phyloP scores from a whole-genome alignment of 805 yeast species.

The Candida jianshihensis region DNA sequence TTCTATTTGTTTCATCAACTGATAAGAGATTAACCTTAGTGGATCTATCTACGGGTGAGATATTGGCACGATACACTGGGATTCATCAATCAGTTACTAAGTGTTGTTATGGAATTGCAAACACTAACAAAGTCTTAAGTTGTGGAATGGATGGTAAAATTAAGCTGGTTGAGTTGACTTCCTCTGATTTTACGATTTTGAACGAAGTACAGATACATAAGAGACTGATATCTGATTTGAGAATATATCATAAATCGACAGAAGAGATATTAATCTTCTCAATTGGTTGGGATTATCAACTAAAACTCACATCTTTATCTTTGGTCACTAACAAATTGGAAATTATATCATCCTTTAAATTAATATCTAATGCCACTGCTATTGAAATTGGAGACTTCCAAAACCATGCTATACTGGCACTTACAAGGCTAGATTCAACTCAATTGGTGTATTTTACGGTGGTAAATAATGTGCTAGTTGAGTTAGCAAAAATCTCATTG shows the following conservation, averaged over 20 bases:
- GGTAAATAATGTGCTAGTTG: constrained; percentile 20
- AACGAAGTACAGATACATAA: constrained; percentile 28
- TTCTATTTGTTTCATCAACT: constrained; percentile 11
- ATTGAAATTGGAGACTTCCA: constrained; percentile 29
- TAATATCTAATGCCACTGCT: constrained; percentile 48
- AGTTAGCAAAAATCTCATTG: constrained; percentile 44
- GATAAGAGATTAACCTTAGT: constrained; percentile 14
- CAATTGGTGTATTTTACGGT: constrained; percentile 38
- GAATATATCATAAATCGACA: constrained; percentile 12
- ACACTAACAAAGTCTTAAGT: constrained; percentile 25
- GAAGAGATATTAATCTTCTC: constrained; percentile 37
- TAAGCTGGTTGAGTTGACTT: constrained; percentile 17
- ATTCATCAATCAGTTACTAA: constrained; percentile 26
- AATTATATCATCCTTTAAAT: constrained; percentile 24
- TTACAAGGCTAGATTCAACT: constrained; percentile 57
- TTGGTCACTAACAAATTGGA: constrained; percentile 8
- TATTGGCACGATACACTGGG: constrained; percentile 3
- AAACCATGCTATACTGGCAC: constrained; percentile 33
- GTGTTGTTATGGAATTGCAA: constrained; percentile 25
- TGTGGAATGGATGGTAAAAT: constrained; percentile 51
- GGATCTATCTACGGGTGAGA: constrained; percentile 8
- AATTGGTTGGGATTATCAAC: constrained; percentile 51
- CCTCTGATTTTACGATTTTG: constrained; percentile 4
- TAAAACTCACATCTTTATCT: constrained; percentile 31
- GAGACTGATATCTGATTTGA: constrained; percentile 31